phyloP scores from a whole-genome alignment of 2,329 filamentous ascomycete species.

The Ceratocystiopsis brevicomis region DNA sequence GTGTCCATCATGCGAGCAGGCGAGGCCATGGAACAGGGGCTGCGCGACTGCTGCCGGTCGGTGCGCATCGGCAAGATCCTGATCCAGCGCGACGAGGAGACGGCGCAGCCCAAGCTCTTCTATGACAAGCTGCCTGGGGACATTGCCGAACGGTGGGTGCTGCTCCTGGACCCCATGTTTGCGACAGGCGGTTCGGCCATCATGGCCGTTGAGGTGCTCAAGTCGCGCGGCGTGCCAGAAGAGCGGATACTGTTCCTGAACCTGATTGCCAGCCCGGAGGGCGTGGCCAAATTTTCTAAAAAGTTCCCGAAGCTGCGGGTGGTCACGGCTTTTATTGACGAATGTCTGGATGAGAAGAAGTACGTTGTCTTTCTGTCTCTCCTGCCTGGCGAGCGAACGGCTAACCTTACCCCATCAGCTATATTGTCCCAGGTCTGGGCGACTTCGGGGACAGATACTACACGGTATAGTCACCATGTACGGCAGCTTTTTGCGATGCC shows the following conservation, averaged over 20 bases:
- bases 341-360: conserved; percentile 95
- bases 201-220: conserved; percentile 90
- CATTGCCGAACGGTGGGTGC: conserved; percentile 79
- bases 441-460: conserved; percentile 96
- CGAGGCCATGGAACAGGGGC: conserved; percentile 94
- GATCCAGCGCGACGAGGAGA: conserved; percentile 95
- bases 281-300: conserved; percentile 71
- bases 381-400: background rate
- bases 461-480: conserved; percentile 40
- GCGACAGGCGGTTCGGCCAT: conserved; percentile 91
- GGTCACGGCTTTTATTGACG: conserved; percentile 86
- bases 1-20: conserved; percentile 97
- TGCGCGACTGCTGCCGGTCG: conserved; percentile 92
- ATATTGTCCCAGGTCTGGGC: conserved; percentile 82
- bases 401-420: conserved; percentile 34
- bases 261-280: conserved; percentile 89
- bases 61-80: conserved; percentile 96
- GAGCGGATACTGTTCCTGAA: conserved; percentile 93
- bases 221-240: conserved; percentile 76
- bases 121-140: conserved; percentile 96
- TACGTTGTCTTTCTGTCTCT: conserved; percentile 21
- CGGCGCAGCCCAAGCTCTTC: conserved; percentile 75
- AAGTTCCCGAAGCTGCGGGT: conserved; percentile 80
- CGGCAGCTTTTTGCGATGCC: too few species aligned
- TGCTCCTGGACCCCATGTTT: conserved; percentile 96